Evolutionary conservation across 2,329 filamentous ascomycete genomes (phyloP).

Genomic region (Sporothrix mexicana): DNA sequence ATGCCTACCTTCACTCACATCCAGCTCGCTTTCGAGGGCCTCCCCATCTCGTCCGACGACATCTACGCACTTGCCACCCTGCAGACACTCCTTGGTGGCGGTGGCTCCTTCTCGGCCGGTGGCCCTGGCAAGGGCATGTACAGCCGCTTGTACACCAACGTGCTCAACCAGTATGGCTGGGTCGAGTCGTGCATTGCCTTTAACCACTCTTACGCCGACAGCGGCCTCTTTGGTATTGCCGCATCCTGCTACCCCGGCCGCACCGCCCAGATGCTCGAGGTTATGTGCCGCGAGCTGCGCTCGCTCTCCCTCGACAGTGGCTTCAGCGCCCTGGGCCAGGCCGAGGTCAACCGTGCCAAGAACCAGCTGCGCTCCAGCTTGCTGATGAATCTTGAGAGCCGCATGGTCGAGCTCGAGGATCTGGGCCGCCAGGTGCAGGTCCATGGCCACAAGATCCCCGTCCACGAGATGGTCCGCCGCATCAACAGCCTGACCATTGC

Average conservation of each 20-base stretch:
- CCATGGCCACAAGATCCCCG: constrained; percentile 90
- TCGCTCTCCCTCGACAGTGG: constrained; percentile 77
- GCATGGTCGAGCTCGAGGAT: constrained; percentile 98
- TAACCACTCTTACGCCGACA: constrained; percentile 97
- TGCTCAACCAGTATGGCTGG: constrained; percentile 97
- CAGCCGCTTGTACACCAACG: constrained; percentile 94
- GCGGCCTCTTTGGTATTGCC: constrained; percentile 91
- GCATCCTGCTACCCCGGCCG: constrained; percentile 81
- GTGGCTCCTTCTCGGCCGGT: constrained; percentile 94
- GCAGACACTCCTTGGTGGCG: constrained; percentile 93
- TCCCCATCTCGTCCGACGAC: constrained; percentile 86
- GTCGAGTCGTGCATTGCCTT: constrained; percentile 95
- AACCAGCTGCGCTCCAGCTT: constrained; percentile 91
- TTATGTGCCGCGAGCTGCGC: constrained; percentile 90
- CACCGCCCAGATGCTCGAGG: constrained; percentile 84
- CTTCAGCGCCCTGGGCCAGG: constrained; percentile 71
- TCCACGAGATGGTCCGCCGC: constrained; percentile 87
- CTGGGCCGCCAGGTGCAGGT: constrained; percentile 94
- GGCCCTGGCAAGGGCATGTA: constrained; percentile 99
- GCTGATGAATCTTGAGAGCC: constrained; percentile 95
- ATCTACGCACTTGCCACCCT: constrained; percentile 96
- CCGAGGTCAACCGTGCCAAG: constrained; percentile 90
- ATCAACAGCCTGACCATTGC: constrained; percentile 82
- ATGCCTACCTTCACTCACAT: constrained; percentile 87
- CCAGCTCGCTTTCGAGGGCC: constrained; percentile 92